phyloP scores from a whole-genome alignment of 163 green algal species.

The Prototheca wickerhamii region DNA sequence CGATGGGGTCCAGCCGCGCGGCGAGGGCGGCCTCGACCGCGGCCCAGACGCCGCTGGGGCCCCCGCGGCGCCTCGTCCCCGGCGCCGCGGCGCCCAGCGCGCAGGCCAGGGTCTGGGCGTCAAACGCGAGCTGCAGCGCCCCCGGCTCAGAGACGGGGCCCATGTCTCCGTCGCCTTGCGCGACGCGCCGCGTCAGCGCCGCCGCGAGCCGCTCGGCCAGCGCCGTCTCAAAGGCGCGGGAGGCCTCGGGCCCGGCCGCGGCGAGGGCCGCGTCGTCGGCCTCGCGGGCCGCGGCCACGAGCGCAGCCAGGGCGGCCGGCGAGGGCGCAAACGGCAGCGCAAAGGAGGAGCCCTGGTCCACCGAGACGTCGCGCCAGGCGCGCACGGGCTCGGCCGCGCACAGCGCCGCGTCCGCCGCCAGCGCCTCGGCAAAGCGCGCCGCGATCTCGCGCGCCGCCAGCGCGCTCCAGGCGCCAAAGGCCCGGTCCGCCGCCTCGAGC shows the following conservation, averaged over 20 bases:
- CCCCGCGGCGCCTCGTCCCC: not conserved
- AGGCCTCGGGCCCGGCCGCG: not conserved
- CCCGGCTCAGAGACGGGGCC: constrained; percentile 55
- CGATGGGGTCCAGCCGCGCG: constrained; percentile 84
- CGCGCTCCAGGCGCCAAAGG: constrained; percentile 52
- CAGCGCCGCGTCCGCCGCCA: constrained; percentile 42
- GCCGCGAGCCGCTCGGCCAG: constrained; percentile 1
- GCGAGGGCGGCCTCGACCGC: constrained; percentile 8
- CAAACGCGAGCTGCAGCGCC: constrained; percentile 74
- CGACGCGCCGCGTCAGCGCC: not conserved
- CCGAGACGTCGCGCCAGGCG: constrained; percentile 45
- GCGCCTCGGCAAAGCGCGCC: constrained; percentile 17
- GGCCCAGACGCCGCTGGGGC: not conserved
- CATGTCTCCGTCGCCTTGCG: not conserved
- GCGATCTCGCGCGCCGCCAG: constrained; percentile 53
- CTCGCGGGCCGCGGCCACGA: constrained; percentile 17
- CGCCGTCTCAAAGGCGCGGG: not conserved
- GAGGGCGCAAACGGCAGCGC: not conserved
- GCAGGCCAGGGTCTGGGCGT: constrained; percentile 59
- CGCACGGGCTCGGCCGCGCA: constrained; percentile 27
- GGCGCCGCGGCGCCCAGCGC: constrained; percentile 45
- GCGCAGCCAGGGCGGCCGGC: constrained; percentile 8
- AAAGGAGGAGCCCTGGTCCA: not conserved
- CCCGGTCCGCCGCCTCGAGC: constrained; percentile 28
- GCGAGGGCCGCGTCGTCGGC: constrained; percentile 2